A percentile compares a stretch with the other conserved stretches of the same genome.
phyloP scores from a whole-genome alignment of 2,329 filamentous ascomycete species.

The Pseudogymnoascus sp. region DNA sequence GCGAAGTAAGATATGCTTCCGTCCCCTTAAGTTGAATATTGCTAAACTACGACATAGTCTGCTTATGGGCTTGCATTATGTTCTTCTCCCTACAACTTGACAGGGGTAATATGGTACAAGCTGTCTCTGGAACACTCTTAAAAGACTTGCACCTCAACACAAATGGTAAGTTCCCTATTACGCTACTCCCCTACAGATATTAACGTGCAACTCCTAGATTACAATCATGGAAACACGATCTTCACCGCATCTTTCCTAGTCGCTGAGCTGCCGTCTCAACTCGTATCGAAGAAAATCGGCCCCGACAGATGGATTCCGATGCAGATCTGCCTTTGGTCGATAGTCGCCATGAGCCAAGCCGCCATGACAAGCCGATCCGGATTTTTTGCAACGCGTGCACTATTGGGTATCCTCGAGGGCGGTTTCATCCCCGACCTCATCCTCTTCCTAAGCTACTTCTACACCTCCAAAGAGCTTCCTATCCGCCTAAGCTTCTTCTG shows the following conservation, averaged over 20 bases:
- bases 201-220: conserved; percentile 13
- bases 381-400: conserved; percentile 35
- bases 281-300: conserved; percentile 39
- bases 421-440: conserved; percentile 58
- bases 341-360: conserved; percentile 32
- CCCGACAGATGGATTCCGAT: conserved; percentile 44
- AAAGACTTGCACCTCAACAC: conserved; percentile 37
- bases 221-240: conserved; percentile 27
- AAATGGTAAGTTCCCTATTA: conserved; percentile 27
- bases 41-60: conserved; percentile 5
- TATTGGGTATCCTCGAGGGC: conserved; percentile 45
- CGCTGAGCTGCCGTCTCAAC: conserved; percentile 40
- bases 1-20: conserved; percentile 18
- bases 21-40: not conserved
- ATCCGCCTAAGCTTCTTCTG: conserved; percentile 62
- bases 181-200: not conserved
- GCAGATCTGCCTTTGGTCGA: conserved; percentile 23
- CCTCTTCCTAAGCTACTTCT: conserved; percentile 66
- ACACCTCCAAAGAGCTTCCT: conserved; percentile 61
- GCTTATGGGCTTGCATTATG: conserved; percentile 27
- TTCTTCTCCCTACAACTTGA: conserved; percentile 31
- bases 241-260: conserved; percentile 35
- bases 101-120: conserved; percentile 29
- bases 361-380: conserved; percentile 25
- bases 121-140: conserved; percentile 36